Percentiles rank a stretch among this genome's conserved stretches.
These are phyloP conservation scores for Tieghemiomyces parasiticus DNA, from an alignment of 192 early-diverging fungal genomes.

Conservation along the genomic window DNA sequence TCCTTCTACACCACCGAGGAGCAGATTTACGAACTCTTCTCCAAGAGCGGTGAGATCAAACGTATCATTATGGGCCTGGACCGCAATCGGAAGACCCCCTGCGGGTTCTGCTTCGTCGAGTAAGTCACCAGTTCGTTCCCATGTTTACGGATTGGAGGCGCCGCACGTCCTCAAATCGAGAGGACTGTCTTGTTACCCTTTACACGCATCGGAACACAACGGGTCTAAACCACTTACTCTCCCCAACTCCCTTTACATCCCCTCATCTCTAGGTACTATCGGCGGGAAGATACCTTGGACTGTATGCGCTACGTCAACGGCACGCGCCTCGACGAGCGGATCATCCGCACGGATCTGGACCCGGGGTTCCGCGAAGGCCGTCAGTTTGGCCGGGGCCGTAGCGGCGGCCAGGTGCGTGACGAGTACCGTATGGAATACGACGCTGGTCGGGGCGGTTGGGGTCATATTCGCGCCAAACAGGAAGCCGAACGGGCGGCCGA, in stretches of 20 bases:
- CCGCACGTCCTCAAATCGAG: background rate
- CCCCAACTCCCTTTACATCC: no score
- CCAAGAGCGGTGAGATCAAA: slow-evolving; percentile 93
- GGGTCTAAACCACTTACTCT: no score
- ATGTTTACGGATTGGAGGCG: background rate
- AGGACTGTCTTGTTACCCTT: no score
- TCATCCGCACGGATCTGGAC: slow-evolving; percentile 90
- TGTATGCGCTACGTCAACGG: slow-evolving; percentile 90
- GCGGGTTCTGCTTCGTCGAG: slow-evolving; percentile 99
- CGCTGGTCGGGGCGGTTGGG: slow-evolving; percentile 91
- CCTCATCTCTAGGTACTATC: slow-evolving; percentile 88
- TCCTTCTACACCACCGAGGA: slow-evolving; percentile 98
- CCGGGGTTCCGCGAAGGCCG: slow-evolving; percentile 85
- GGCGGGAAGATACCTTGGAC: slow-evolving; percentile 75
- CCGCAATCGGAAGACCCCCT: slow-evolving; percentile 83
- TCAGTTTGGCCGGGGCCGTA: slow-evolving; percentile 88
- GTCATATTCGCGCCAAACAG: slow-evolving; percentile 52
- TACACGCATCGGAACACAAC: no score
- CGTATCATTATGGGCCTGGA: slow-evolving; percentile 98
- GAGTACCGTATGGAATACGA: slow-evolving; percentile 94
- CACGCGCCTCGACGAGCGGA: slow-evolving; percentile 88
- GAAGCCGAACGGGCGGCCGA: slow-evolving; percentile 37
- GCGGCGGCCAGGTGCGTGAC: slow-evolving; percentile 90
- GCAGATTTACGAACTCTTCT: slow-evolving; percentile 92
- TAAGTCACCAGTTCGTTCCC: slow-evolving; percentile 24